Evolutionary conservation across 345 rosid genomes (phyloP).

Genomic region (Hibiscus mutabilis): DNA sequence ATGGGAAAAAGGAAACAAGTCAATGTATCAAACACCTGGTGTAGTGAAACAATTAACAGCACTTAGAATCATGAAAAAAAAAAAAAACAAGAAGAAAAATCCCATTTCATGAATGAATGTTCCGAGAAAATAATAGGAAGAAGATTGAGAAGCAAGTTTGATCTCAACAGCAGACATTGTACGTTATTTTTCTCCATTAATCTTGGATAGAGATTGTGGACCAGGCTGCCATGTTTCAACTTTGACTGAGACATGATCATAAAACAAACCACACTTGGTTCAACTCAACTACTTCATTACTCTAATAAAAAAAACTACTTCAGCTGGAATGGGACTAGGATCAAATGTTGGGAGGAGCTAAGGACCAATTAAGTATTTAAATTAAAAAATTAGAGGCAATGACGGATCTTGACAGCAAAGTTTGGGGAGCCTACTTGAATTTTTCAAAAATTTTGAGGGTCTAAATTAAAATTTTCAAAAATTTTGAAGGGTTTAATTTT

Average conservation of each 20-base stretch:
- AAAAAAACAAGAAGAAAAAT: neutral
- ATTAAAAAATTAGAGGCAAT: too few relatives aligned
- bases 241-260: constrained; percentile 31
- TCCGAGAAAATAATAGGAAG: neutral
- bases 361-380: too few relatives aligned
- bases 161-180: neutral
- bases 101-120: constrained; percentile 2
- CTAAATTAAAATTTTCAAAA: too few relatives aligned
- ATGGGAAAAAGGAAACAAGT: neutral
- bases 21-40: neutral
- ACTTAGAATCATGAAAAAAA: neutral
- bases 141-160: neutral
- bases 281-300: constrained; percentile 21
- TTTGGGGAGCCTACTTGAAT: too few relatives aligned
- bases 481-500: too few relatives aligned
- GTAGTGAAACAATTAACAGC: neutral
- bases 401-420: too few relatives aligned
- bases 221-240: constrained; percentile 9
- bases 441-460: too few relatives aligned
- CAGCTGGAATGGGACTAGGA: too few relatives aligned
- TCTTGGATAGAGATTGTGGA: constrained; percentile 2
- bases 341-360: too few relatives aligned
- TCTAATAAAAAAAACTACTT: too few relatives aligned
- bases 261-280: neutral
- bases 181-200: neutral